These are phyloP conservation scores for Xylaria sp. DNA, from an alignment of 2,329 filamentous ascomycete genomes.

Conservation along the genomic window DNA sequence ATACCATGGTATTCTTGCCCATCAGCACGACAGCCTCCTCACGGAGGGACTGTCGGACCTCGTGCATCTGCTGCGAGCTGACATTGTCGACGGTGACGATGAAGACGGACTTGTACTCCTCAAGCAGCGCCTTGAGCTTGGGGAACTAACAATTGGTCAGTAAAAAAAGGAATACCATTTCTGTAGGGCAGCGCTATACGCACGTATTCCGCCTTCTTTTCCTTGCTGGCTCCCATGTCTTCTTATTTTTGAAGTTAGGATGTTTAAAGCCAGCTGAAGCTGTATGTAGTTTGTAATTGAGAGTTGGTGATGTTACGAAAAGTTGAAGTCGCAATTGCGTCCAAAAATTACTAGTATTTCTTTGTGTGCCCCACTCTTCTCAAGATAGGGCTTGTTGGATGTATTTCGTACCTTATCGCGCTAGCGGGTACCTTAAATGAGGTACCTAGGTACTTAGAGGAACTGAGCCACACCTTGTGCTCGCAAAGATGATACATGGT, in stretches of 20 bases:
- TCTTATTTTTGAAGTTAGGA: slow-evolving; percentile 95
- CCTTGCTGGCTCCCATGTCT: slow-evolving; percentile 98
- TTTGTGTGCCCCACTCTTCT: slow-evolving; percentile 38
- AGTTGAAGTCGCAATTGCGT: slow-evolving; percentile 32
- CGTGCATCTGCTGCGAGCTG: slow-evolving; percentile 99
- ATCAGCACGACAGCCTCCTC: slow-evolving; percentile 95
- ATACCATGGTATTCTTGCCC: slow-evolving; percentile 99
- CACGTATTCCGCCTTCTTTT: slow-evolving; percentile 79
- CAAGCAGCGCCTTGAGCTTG: slow-evolving; percentile 97
- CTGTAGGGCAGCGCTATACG: slow-evolving; percentile 18
- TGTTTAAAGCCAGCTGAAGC: slow-evolving; percentile 83
- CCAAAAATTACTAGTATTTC: slow-evolving; percentile 36
- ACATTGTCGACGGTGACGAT: slow-evolving; percentile 99
- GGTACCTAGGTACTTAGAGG: background rate
- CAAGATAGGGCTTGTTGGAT: slow-evolving; percentile 30
- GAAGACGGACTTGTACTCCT: slow-evolving; percentile 98
- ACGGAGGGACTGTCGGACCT: slow-evolving; percentile 94
- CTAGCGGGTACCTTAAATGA: background rate
- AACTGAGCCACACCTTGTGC: slow-evolving; percentile 8
- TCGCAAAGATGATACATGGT: background rate
- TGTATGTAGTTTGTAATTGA: slow-evolving; percentile 38
- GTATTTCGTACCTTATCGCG: slow-evolving; percentile 16
- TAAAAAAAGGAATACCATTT: background rate
- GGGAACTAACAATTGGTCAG: slow-evolving; percentile 82
- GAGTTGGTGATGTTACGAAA: slow-evolving; percentile 37